A percentile compares a stretch with the other conserved stretches of the same genome.
Evolutionary conservation across 177 flowering plant species (phyloP).

Genomic region (Tripterygium wilfordii): DNA sequence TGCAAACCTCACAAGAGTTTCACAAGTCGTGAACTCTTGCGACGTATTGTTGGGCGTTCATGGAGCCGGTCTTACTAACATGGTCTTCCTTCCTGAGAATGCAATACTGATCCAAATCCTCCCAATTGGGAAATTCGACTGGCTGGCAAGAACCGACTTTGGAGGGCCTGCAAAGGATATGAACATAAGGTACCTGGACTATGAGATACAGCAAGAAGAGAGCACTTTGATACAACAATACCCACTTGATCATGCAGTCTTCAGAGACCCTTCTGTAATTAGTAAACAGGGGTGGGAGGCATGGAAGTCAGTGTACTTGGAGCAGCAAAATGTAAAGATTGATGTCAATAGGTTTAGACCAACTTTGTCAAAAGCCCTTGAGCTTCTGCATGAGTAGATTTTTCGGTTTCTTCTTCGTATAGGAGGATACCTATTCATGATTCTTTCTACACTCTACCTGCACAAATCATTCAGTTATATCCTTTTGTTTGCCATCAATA

Average conservation of each 20-base stretch:
- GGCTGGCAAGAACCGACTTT: constrained; percentile 27
- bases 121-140: constrained; percentile 42
- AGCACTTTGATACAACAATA: constrained; percentile 46
- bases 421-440: too few relatives aligned
- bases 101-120: constrained; percentile 57
- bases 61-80: constrained; percentile 67
- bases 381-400: too few relatives aligned
- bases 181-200: constrained; percentile 55
- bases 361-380: constrained; percentile 34
- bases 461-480: too few relatives aligned
- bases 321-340: constrained; percentile 51
- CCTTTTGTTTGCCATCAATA: too few relatives aligned
- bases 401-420: too few relatives aligned
- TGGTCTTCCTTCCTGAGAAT: constrained; percentile 55
- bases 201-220: constrained; percentile 37
- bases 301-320: constrained; percentile 31
- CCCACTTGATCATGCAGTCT: constrained; percentile 35
- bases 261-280: constrained; percentile 32
- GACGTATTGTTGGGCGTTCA: constrained; percentile 60
- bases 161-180: constrained; percentile 42
- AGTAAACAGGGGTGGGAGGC: constrained; percentile 32
- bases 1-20: constrained; percentile 14
- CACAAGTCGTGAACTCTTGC: constrained; percentile 46
- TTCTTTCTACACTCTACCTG: too few relatives aligned
- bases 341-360: constrained; percentile 43